These are phyloP conservation scores for Cladosporium cucumerinum DNA, from an alignment of 2,329 filamentous ascomycete species.

Conservation along the genomic window DNA sequence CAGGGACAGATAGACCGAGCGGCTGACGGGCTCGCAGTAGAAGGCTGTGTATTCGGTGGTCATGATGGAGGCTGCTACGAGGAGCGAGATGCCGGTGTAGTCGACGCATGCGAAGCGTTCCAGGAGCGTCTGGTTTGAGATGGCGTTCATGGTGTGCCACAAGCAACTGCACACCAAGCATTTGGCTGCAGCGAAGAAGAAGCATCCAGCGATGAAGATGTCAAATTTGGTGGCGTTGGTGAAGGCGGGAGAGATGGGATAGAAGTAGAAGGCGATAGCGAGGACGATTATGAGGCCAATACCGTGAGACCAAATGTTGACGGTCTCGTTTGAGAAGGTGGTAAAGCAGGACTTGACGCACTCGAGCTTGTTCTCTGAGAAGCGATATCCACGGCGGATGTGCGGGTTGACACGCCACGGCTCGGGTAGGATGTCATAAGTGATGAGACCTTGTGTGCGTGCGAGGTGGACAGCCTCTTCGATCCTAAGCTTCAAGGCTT, in stretches of 20 bases:
- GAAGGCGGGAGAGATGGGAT: slow-evolving; percentile 85
- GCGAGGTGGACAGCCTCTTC: slow-evolving; percentile 82
- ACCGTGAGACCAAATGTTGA: slow-evolving; percentile 98
- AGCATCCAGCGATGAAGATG: slow-evolving; percentile 84
- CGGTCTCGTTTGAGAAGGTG: slow-evolving; percentile 81
- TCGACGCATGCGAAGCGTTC: slow-evolving; percentile 97
- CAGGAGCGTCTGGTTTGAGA: slow-evolving; percentile 82
- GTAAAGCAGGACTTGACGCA: slow-evolving; percentile 78
- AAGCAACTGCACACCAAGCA: slow-evolving; percentile 92
- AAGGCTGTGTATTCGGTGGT: slow-evolving; percentile 98
- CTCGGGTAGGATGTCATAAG: slow-evolving; percentile 83
- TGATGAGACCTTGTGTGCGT: slow-evolving; percentile 75
- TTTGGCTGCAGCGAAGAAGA: slow-evolving; percentile 94
- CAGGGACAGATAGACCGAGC: slow-evolving; percentile 78
- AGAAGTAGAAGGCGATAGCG: slow-evolving; percentile 90
- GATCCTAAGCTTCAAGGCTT: slow-evolving; percentile 56
- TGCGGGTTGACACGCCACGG: slow-evolving; percentile 96
- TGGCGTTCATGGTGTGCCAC: slow-evolving; percentile 99
- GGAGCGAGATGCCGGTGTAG: slow-evolving; percentile 92
- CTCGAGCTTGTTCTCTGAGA: slow-evolving; percentile 84
- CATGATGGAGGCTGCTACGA: slow-evolving; percentile 95
- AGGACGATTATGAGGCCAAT: slow-evolving; percentile 86
- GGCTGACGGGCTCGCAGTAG: slow-evolving; percentile 88
- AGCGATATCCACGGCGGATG: slow-evolving; percentile 87
- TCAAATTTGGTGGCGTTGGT: slow-evolving; percentile 81